These are phyloP conservation scores for Reutealis trisperma DNA, from an alignment of 345 rosid species.

Conservation along the genomic window DNA sequence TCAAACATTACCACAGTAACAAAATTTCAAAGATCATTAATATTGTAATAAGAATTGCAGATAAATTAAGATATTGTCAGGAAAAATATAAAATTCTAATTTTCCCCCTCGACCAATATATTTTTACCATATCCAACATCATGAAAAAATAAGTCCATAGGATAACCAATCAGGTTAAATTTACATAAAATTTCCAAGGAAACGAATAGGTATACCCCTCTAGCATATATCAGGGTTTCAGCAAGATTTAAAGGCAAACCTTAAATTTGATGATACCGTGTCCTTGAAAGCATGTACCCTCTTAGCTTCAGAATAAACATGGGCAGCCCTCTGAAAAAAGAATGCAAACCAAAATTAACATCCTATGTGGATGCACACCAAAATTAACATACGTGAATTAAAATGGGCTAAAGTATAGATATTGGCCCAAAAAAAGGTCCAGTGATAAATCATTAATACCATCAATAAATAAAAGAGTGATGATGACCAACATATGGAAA, in stretches of 20 bases:
- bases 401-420: not conserved
- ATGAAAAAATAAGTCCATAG: not conserved
- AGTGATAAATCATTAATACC: not conserved
- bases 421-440: not conserved
- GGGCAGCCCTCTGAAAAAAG: slow-evolving; percentile 75
- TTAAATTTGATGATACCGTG: slow-evolving; percentile 62
- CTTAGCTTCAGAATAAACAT: slow-evolving; percentile 87
- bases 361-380: not conserved
- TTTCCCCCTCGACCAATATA: not conserved
- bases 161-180: too few species aligned
- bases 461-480: not conserved
- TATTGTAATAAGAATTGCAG: not conserved
- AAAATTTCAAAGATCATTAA: not conserved
- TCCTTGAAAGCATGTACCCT: slow-evolving; percentile 88
- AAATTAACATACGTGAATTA: not conserved
- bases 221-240: too few species aligned
- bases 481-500: not conserved
- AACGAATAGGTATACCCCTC: too few species aligned
- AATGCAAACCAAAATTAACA: not conserved
- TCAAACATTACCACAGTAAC: not conserved
- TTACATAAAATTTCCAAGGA: too few species aligned
- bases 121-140: not conserved
- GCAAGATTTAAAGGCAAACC: slow-evolving; percentile 32
- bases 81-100: not conserved
- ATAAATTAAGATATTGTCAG: not conserved